A percentile compares a stretch with the other conserved stretches of the same genome.
Evolutionary conservation across 2,329 filamentous ascomycete genomes (phyloP).

Genomic region (Fusarium pininemorale): DNA sequence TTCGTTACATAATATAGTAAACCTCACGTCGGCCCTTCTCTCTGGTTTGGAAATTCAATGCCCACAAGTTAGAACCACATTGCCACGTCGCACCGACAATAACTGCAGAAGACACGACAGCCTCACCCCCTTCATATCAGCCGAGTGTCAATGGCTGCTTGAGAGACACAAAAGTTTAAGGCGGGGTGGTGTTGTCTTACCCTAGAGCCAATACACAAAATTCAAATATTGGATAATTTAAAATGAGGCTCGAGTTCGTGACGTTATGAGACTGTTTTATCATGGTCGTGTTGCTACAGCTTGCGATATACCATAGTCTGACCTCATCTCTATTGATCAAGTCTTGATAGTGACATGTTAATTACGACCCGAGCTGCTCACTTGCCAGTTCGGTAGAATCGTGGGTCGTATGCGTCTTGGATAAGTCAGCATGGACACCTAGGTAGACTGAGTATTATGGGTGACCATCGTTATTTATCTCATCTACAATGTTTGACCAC

Average conservation of each 20-base stretch:
- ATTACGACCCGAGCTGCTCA: too few species aligned
- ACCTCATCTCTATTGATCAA: background rate
- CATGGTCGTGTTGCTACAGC: background rate
- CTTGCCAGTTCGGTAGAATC: too few species aligned
- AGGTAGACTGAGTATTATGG: background rate
- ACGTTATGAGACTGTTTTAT: background rate
- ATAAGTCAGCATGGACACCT: background rate
- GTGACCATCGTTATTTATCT: background rate
- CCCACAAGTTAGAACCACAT: conserved; percentile 58
- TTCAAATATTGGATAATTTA: background rate
- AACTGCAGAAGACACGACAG: conserved; percentile 30
- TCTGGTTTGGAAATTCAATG: conserved; percentile 52
- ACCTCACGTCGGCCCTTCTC: conserved; percentile 49
- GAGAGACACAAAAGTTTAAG: background rate
- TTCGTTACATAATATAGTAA: conserved; percentile 35
- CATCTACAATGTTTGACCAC: background rate
- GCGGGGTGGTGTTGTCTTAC: background rate
- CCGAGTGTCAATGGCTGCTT: background rate
- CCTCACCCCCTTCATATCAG: background rate
- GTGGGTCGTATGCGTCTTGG: background rate
- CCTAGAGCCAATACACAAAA: background rate
- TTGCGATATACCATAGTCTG: background rate
- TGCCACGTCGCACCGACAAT: conserved; percentile 42
- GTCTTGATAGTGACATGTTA: background rate
- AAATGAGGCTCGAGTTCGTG: background rate